Conservation (phyloP, 768 basidiomycete species). For the Mycena metata region DNA sequence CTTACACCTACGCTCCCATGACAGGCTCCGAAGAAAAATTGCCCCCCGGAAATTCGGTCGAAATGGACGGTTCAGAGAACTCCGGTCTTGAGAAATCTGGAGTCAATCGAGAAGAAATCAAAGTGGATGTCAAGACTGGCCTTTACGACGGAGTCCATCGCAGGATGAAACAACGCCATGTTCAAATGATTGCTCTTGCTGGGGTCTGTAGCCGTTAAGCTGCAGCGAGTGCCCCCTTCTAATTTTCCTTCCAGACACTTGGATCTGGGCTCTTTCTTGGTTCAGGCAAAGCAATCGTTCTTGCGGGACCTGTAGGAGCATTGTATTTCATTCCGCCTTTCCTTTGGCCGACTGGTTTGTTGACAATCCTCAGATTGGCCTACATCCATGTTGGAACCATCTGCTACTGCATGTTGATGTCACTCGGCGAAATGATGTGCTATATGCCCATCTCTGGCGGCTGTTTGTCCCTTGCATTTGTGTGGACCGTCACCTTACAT, state of each 20-base stretch:
- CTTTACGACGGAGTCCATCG: constrained; percentile 29
- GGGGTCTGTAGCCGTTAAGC: constrained; percentile 8
- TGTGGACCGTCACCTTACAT: constrained; percentile 22
- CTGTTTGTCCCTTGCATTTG: background rate
- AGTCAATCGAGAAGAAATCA: constrained; percentile 12
- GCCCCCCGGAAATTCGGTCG: no score
- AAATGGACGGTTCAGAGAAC: no score
- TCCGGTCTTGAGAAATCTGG: background rate
- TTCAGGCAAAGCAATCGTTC: constrained; percentile 61
- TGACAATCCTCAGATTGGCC: constrained; percentile 47
- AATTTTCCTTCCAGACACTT: constrained; percentile 49
- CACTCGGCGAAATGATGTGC: constrained; percentile 55
- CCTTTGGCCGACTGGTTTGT: background rate
- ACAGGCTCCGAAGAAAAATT: no score
- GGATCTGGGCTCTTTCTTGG: constrained; percentile 73
- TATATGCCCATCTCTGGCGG: constrained; percentile 37
- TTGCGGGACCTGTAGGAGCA: constrained; percentile 67
- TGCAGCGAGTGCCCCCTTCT: no score
- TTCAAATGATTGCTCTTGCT: constrained; percentile 35
- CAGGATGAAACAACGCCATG: constrained; percentile 33
- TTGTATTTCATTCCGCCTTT: constrained; percentile 36
- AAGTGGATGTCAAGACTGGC: constrained; percentile 28
- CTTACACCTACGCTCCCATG: no score
- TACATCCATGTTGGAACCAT: constrained; percentile 59
- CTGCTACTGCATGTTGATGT: constrained; percentile 49